Evolutionary conservation across 805 yeast genomes (phyloP), one percentile per base, ranked within the genome.

Genomic region (Ogataea methanolica): DNA sequence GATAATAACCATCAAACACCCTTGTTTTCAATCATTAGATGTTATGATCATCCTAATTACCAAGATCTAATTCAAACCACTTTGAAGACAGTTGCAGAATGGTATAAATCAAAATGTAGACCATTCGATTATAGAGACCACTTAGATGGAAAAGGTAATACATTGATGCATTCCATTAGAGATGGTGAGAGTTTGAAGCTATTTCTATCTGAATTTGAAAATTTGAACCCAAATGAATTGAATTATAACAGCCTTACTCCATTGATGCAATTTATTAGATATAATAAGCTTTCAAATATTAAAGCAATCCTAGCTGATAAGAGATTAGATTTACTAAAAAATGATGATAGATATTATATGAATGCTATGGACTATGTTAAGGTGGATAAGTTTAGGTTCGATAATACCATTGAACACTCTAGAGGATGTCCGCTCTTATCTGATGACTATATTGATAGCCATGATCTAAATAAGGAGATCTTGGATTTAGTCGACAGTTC

Each of bases 1-100:
- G 97, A 91, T 60, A 52, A 57, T 12, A 79, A 76, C 49, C 79
- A 83, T 0, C 88, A 86, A 55, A 88, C 97, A 0, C 95, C 97
- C 0, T 67, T 92, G 9, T 80, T 85, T 63, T 76, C 88, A 2
- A 66, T 88, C 3, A 81, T 88, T 53, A 68, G 96, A 46, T 80
- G 90, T 53, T 91, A 91, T 64, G 97, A 90, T 61, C 90, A 86
- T 53, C 68, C 78, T 0, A 65, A 80, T 33, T 91, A 90, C 62
- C 60, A 70, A 2, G 58, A 59, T 3, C 59, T 88, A 55, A 66
- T 88, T 5, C 42, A 54, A 16, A 63, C 59, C 12, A 79, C 81
- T 0, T 73, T 85, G 45, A 52, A 59, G 1, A 66, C 73, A 15
- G 80, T 78, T 0, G 52, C 58, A 3, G 53, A 60, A 22, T 78